A percentile compares a stretch with the other conserved stretches of the same genome.
phyloP scores from a whole-genome alignment of 768 basidiomycete genomes.

The Crassisporium funariophilum region DNA sequence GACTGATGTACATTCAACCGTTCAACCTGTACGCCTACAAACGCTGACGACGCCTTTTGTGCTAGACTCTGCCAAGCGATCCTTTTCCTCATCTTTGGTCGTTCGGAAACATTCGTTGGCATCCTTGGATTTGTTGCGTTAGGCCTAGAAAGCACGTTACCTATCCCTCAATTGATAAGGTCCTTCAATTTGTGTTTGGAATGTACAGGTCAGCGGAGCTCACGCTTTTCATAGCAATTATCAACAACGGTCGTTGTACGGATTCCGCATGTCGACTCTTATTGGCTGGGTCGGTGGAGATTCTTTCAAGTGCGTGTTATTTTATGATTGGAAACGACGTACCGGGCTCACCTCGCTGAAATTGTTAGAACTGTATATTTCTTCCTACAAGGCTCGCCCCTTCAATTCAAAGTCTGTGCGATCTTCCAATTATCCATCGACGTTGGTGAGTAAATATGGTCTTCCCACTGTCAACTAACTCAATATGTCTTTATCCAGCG shows the following conservation, averaged over 20 bases:
- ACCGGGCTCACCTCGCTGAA: background rate
- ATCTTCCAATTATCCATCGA: slow-evolving; percentile 85
- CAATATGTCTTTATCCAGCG: slow-evolving; percentile 40
- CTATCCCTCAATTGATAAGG: slow-evolving; percentile 84
- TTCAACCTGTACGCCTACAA: background rate
- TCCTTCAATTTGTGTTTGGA: slow-evolving; percentile 25
- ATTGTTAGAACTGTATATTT: slow-evolving; percentile 71
- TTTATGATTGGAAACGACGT: background rate
- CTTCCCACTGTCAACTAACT: background rate
- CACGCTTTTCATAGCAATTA: slow-evolving; percentile 58
- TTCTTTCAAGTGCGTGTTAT: slow-evolving; percentile 69
- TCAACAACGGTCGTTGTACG: slow-evolving; percentile 77
- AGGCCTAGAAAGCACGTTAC: slow-evolving; percentile 85
- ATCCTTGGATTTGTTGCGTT: slow-evolving; percentile 76
- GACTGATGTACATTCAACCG: slow-evolving; percentile 50
- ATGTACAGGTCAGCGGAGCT: slow-evolving; percentile 4
- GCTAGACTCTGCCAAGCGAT: slow-evolving; percentile 70
- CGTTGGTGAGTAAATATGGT: slow-evolving; percentile 50
- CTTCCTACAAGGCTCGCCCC: slow-evolving; percentile 67
- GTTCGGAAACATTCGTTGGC: slow-evolving; percentile 58
- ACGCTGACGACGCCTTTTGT: background rate
- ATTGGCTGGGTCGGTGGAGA: slow-evolving; percentile 86
- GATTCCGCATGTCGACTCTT: slow-evolving; percentile 81
- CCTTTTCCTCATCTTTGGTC: slow-evolving; percentile 72
- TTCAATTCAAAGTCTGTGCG: slow-evolving; percentile 84